Evolutionary conservation across 2,329 filamentous ascomycete genomes (phyloP).

Genomic region (Neofusicoccum parvum): DNA sequence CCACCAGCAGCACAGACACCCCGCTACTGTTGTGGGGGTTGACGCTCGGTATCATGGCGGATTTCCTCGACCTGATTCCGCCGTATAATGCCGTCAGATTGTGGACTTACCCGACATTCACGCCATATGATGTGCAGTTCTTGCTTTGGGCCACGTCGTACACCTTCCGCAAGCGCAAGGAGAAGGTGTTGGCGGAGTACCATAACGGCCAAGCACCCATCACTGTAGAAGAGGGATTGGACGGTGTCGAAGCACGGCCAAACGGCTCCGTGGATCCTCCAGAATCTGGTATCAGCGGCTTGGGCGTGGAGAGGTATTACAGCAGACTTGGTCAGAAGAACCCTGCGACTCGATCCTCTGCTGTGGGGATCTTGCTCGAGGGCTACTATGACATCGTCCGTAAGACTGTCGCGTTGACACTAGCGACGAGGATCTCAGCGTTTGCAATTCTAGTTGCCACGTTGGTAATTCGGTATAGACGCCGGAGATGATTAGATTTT

Average conservation of each 20-base stretch:
- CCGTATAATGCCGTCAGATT: conserved; percentile 62
- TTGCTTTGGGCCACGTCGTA: conserved; percentile 63
- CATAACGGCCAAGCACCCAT: neutral
- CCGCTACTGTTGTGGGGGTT: conserved; percentile 69
- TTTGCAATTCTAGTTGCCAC: conserved; percentile 4
- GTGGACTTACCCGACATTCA: conserved; percentile 71
- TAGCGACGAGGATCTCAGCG: conserved; percentile 38
- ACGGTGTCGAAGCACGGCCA: conserved; percentile 28
- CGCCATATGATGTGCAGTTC: conserved; percentile 61
- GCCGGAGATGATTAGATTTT: neutral
- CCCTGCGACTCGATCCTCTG: conserved; percentile 42
- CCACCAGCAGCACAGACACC: conserved; percentile 36
- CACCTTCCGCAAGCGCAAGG: conserved; percentile 49
- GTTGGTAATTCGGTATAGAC: neutral
- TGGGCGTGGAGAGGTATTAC: conserved; percentile 47
- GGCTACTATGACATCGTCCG: conserved; percentile 57
- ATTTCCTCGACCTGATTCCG: conserved; percentile 69
- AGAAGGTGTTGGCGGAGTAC: conserved; percentile 19
- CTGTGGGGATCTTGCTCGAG: conserved; percentile 53
- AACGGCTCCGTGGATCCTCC: conserved; percentile 29
- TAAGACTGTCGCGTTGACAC: conserved; percentile 47
- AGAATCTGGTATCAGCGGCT: conserved; percentile 48
- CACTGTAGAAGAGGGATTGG: conserved; percentile 30
- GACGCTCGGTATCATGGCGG: conserved; percentile 67
- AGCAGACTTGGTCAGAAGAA: conserved; percentile 35